phyloP scores from a whole-genome alignment of 202 grass and related monocot genomes.

The Carex arenaria region DNA sequence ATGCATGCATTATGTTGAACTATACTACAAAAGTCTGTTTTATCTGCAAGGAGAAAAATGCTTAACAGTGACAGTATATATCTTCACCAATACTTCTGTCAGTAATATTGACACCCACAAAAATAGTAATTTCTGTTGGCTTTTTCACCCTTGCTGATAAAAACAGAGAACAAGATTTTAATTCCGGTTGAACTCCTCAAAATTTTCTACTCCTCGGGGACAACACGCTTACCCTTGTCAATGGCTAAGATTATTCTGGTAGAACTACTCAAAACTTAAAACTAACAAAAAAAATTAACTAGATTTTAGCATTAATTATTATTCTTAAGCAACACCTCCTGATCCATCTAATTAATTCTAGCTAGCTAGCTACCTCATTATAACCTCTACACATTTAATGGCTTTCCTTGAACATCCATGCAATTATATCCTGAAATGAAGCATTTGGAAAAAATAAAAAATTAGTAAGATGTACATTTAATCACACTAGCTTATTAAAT shows the following conservation, averaged over 20 bases:
- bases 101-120: too few relatives aligned
- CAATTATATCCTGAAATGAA: constrained; percentile 14
- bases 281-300: background rate
- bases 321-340: background rate
- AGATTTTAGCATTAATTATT: background rate
- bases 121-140: too few relatives aligned
- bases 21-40: background rate
- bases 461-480: background rate
- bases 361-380: background rate
- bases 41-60: too few relatives aligned
- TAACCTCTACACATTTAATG: background rate
- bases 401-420: background rate
- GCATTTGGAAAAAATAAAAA: background rate
- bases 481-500: background rate
- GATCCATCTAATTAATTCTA: background rate
- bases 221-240: too few relatives aligned
- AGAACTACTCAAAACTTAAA: background rate
- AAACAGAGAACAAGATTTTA: too few relatives aligned
- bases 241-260: too few relatives aligned
- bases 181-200: background rate
- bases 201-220: too few relatives aligned
- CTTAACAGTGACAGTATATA: too few relatives aligned
- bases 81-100: too few relatives aligned
- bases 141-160: too few relatives aligned
- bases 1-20: background rate